A percentile compares a stretch with the other conserved stretches of the same genome.
phyloP scores from a whole-genome alignment of 2,329 filamentous ascomycete genomes.

The Phaeosphaeriaceae sp. region DNA sequence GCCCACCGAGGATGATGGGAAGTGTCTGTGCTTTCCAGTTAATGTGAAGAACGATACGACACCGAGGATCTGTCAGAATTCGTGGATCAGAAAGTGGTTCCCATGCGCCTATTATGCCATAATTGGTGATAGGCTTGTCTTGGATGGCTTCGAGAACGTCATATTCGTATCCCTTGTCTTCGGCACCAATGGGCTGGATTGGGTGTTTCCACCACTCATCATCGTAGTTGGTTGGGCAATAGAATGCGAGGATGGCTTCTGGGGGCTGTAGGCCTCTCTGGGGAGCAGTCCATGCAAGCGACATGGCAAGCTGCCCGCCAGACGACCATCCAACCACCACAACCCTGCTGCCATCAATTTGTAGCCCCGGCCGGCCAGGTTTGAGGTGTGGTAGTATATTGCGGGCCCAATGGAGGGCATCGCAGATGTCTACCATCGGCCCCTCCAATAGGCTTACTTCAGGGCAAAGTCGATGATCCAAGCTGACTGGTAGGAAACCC shows the following conservation, averaged over 20 bases:
- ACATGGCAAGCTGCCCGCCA: conserved; percentile 56
- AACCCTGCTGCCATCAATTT: conserved; percentile 38
- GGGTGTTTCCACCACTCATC: conserved; percentile 17
- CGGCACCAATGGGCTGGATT: conserved; percentile 13
- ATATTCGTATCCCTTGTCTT: conserved; percentile 24
- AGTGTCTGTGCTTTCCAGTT: conserved; percentile 52
- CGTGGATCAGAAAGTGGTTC: conserved; percentile 41
- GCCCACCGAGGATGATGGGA: conserved; percentile 44
- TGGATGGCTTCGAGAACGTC: conserved; percentile 36
- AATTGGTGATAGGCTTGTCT: conserved; percentile 26
- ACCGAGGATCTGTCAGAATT: conserved; percentile 42
- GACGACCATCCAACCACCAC: conserved; percentile 58
- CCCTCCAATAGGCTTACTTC: conserved; percentile 56
- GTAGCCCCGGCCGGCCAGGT: conserved; percentile 29
- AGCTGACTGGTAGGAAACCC: conserved; percentile 56
- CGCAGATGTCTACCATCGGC: conserved; percentile 54
- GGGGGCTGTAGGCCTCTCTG: conserved; percentile 45
- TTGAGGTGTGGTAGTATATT: conserved; percentile 32
- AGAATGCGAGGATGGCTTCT: conserved; percentile 54
- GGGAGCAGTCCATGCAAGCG: conserved; percentile 47
- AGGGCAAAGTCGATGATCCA: conserved; percentile 61
- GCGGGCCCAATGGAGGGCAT: conserved; percentile 53
- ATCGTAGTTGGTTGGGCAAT: conserved; percentile 52
- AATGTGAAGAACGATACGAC: conserved; percentile 51
- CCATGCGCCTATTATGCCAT: conserved; percentile 18